Conservation (phyloP, 2,329 filamentous ascomycete species). For the Fonsecaea pugnacius region DNA sequence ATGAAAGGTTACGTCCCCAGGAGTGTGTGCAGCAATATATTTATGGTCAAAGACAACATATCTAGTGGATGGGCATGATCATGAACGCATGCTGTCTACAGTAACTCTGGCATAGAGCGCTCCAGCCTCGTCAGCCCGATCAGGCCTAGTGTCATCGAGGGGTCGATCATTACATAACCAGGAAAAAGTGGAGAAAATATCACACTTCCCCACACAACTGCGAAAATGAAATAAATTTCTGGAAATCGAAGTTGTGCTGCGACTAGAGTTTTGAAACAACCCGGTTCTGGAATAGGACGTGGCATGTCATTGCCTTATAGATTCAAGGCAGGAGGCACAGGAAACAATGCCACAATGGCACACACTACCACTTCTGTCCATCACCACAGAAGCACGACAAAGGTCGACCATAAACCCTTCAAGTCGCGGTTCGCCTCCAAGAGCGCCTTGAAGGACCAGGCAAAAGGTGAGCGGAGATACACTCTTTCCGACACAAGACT, state of each 20-base stretch:
- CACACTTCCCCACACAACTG: slow-evolving; percentile 1
- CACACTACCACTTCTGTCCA: slow-evolving; percentile 67
- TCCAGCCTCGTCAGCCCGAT: background rate
- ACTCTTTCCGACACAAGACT: background rate
- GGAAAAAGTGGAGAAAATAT: background rate
- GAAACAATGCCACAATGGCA: slow-evolving; percentile 71
- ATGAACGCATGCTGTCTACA: background rate
- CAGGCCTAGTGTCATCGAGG: background rate
- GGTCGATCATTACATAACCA: background rate
- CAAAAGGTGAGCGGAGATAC: slow-evolving; percentile 68
- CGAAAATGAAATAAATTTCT: slow-evolving; percentile 10
- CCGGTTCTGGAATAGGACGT: background rate
- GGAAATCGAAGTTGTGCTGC: background rate
- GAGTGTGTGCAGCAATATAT: no score
- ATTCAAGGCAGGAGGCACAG: slow-evolving; percentile 77
- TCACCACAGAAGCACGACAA: slow-evolving; percentile 91
- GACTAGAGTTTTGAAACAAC: no score
- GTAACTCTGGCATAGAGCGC: background rate
- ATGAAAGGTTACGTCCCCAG: no score
- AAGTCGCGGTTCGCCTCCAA: slow-evolving; percentile 92
- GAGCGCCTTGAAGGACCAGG: slow-evolving; percentile 77
- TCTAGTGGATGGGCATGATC: background rate
- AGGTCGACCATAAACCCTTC: slow-evolving; percentile 83
- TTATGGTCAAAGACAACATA: no score
- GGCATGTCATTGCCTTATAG: slow-evolving; percentile 71